Conservation (phyloP, 768 basidiomycete species). For the Leccinellum luteum region DNA sequence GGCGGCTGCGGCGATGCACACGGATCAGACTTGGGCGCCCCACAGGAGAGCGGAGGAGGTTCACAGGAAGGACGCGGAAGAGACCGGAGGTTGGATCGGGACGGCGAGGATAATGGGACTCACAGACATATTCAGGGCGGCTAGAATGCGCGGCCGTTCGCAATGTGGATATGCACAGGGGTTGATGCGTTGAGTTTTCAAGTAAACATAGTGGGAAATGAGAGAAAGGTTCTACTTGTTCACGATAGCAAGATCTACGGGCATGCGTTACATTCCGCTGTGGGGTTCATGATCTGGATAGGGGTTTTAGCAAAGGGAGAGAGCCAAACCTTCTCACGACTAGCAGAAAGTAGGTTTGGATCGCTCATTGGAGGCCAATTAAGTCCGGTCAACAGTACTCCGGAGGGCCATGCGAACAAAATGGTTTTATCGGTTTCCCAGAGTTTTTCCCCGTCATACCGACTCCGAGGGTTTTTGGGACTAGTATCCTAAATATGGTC, state of each 20-base stretch:
- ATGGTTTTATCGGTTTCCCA: not conserved
- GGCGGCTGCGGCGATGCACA: too few species aligned
- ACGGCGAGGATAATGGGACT: constrained; percentile 12
- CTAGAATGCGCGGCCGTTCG: too few species aligned
- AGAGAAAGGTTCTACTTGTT: constrained; percentile 18
- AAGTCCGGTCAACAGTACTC: not conserved
- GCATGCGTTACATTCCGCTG: constrained; percentile 15
- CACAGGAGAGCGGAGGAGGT: not conserved
- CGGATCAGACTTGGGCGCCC: not conserved
- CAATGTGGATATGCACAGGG: constrained; percentile 28
- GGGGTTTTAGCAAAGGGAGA: constrained; percentile 12
- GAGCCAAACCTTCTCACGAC: constrained; percentile 13
- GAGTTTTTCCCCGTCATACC: not conserved
- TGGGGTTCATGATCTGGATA: constrained; percentile 18
- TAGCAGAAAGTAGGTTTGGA: not conserved
- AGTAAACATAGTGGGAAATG: not conserved
- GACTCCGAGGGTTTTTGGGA: too few species aligned
- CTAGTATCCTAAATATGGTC: not conserved
- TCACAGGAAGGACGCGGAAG: not conserved
- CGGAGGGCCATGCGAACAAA: not conserved
- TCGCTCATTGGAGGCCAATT: not conserved
- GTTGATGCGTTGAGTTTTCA: constrained; percentile 15
- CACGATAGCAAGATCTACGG: constrained; percentile 12
- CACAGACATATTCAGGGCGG: not conserved
- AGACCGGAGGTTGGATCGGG: constrained; percentile 20